Percentiles rank a stretch among this genome's conserved stretches.
phyloP scores from a whole-genome alignment of 75 land plant species.

The Selaginella tamariscina region DNA sequence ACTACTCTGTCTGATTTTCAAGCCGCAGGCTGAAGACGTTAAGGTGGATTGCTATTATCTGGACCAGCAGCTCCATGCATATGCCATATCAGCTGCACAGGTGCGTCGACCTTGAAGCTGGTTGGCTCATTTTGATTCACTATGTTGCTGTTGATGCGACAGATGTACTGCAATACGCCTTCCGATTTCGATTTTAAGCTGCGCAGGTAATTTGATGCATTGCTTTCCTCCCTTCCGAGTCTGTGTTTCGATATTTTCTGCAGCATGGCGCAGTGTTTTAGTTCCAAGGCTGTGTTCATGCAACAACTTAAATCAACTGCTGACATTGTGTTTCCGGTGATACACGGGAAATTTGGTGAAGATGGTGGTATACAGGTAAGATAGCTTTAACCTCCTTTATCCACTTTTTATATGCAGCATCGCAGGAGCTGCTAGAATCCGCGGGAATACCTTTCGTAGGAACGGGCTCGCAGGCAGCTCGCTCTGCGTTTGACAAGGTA shows the following conservation, averaged over 20 bases:
- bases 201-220: constrained; percentile 35
- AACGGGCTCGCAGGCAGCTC: constrained; percentile 50
- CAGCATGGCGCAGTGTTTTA: constrained; percentile 62
- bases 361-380: constrained; percentile 81
- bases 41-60: constrained; percentile 66
- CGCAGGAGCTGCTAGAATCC: constrained; percentile 60
- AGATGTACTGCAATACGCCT: constrained; percentile 85
- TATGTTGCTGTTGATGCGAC: too few relatives aligned
- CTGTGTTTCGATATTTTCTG: neutral
- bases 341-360: constrained; percentile 80
- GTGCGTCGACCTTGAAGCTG: constrained; percentile 18
- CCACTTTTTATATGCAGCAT: too few relatives aligned
- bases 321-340: constrained; percentile 76
- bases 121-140: neutral
- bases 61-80: constrained; percentile 51
- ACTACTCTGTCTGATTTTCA: neutral
- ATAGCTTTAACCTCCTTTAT: too few relatives aligned
- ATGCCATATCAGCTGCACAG: constrained; percentile 68
- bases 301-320: constrained; percentile 43
- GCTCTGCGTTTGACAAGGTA: constrained; percentile 72
- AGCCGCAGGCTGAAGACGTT: constrained; percentile 58
- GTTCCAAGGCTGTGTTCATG: constrained; percentile 43
- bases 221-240: neutral
- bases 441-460: constrained; percentile 63
- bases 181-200: constrained; percentile 90